A percentile compares a stretch with the other conserved stretches of the same genome.
phyloP scores from a whole-genome alignment of 768 basidiomycete species.

The Tephrocybe sp. region DNA sequence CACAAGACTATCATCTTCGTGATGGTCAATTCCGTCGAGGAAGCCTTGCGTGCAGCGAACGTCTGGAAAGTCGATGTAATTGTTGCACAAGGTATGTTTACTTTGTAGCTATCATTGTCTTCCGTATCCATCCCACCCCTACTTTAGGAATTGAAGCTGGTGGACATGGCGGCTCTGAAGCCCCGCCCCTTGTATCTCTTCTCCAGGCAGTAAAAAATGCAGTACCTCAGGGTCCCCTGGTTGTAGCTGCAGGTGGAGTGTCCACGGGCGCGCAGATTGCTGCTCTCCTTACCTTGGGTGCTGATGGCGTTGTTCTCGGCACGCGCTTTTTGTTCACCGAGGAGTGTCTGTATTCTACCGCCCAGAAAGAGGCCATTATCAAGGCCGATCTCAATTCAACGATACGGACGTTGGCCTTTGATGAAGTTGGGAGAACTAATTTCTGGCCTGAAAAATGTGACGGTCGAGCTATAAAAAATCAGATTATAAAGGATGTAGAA shows the following conservation, averaged over 20 bases:
- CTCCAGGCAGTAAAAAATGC: slow-evolving; percentile 43
- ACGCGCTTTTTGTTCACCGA: slow-evolving; percentile 59
- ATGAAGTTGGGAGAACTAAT: too few relatives aligned
- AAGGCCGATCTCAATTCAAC: too few relatives aligned
- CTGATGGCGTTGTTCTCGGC: slow-evolving; percentile 53
- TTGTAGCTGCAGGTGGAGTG: slow-evolving; percentile 67
- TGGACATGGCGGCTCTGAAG: slow-evolving; percentile 34
- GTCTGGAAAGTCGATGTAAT: slow-evolving; percentile 58
- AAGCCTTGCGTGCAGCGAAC: slow-evolving; percentile 48
- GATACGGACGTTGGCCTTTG: too few relatives aligned
- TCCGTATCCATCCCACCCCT: not conserved
- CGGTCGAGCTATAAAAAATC: too few relatives aligned
- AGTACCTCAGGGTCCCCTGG: slow-evolving; percentile 35
- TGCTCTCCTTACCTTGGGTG: slow-evolving; percentile 50
- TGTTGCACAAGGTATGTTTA: slow-evolving; percentile 59
- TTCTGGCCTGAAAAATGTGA: too few relatives aligned
- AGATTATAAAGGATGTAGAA: too few relatives aligned
- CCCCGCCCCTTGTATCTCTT: slow-evolving; percentile 49
- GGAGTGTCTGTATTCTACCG: slow-evolving; percentile 42
- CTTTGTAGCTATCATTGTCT: not conserved
- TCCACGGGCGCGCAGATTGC: slow-evolving; percentile 52
- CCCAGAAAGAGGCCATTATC: too few relatives aligned
- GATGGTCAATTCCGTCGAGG: slow-evolving; percentile 47
- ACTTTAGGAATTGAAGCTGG: slow-evolving; percentile 28
- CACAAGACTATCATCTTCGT: slow-evolving; percentile 52